phyloP scores from a whole-genome alignment of 2,329 filamentous ascomycete species.

The Penicillium sp. region DNA sequence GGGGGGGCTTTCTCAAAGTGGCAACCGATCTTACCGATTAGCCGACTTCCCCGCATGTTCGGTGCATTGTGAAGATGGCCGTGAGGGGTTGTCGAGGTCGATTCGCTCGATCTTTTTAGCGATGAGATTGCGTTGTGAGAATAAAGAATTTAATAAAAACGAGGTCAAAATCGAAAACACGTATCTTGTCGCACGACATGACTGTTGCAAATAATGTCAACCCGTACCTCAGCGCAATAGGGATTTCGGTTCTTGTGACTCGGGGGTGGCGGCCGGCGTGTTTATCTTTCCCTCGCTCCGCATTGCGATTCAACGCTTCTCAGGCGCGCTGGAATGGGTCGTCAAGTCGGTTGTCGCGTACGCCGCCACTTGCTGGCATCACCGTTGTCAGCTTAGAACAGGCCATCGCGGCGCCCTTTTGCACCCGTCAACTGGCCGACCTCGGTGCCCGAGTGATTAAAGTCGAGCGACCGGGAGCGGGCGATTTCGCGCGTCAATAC shows the following conservation, averaged over 20 bases:
- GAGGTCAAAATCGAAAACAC: too few relatives aligned
- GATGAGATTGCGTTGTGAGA: too few relatives aligned
- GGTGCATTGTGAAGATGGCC: constrained; percentile 48
- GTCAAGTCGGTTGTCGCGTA: background rate
- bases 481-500: constrained; percentile 50
- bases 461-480: constrained; percentile 47
- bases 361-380: constrained; percentile 39
- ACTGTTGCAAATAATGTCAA: too few relatives aligned
- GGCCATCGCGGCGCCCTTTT: constrained; percentile 51
- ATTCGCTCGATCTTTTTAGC: too few relatives aligned
- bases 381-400: constrained; percentile 51
- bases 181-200: too few relatives aligned
- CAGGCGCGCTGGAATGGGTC: constrained; percentile 6
- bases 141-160: too few relatives aligned
- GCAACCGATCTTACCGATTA: constrained; percentile 9
- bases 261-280: too few relatives aligned
- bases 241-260: too few relatives aligned
- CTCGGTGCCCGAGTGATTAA: constrained; percentile 52
- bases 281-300: background rate
- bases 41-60: constrained; percentile 53
- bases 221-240: too few relatives aligned
- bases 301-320: background rate
- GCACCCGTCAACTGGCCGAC: constrained; percentile 50
- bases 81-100: too few relatives aligned
- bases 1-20: too few relatives aligned